Percentiles rank a stretch among this genome's conserved stretches.
phyloP scores from a whole-genome alignment of 345 rosid genomes.

The Brassica carinata region DNA sequence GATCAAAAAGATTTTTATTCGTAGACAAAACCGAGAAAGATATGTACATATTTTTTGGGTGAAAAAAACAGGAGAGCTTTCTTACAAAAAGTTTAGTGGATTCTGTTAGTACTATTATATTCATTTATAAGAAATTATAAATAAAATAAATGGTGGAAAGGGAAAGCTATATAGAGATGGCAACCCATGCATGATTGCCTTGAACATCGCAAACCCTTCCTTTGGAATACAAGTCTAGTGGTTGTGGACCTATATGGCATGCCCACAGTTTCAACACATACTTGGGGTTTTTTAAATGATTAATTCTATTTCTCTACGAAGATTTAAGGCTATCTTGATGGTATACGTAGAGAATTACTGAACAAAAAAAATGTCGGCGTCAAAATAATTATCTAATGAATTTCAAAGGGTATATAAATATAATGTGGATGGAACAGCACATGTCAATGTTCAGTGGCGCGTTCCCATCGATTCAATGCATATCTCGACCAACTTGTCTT shows the following conservation, averaged over 20 bases:
- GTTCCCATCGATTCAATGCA: slow-evolving; percentile 40
- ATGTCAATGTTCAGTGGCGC: slow-evolving; percentile 36
- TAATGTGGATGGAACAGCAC: slow-evolving; percentile 28
- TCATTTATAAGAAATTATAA: not conserved
- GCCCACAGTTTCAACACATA: slow-evolving; percentile 36
- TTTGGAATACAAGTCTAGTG: slow-evolving; percentile 39
- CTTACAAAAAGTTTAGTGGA: not conserved
- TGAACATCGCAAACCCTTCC: slow-evolving; percentile 35
- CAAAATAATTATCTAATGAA: not conserved
- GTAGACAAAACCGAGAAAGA: slow-evolving; percentile 33
- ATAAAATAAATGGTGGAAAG: slow-evolving; percentile 4
- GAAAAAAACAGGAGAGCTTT: not conserved
- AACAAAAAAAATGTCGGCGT: not conserved
- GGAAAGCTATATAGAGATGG: slow-evolving; percentile 25
- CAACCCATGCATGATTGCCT: slow-evolving; percentile 44
- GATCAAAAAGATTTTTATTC: slow-evolving; percentile 35
- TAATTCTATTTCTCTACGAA: not conserved
- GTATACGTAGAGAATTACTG: not conserved
- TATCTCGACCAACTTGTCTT: slow-evolving; percentile 35
- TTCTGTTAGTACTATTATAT: not conserved
- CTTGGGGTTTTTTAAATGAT: not conserved
- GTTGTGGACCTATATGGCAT: slow-evolving; percentile 34
- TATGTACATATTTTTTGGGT: not conserved
- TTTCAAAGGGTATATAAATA: slow-evolving; percentile 2
- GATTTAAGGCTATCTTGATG: not conserved